Evolutionary conservation across 1,284 basidiomycete genomes (phyloP), one percentile per base, ranked within the genome.

Genomic region (Polyporus tsugae): DNA sequence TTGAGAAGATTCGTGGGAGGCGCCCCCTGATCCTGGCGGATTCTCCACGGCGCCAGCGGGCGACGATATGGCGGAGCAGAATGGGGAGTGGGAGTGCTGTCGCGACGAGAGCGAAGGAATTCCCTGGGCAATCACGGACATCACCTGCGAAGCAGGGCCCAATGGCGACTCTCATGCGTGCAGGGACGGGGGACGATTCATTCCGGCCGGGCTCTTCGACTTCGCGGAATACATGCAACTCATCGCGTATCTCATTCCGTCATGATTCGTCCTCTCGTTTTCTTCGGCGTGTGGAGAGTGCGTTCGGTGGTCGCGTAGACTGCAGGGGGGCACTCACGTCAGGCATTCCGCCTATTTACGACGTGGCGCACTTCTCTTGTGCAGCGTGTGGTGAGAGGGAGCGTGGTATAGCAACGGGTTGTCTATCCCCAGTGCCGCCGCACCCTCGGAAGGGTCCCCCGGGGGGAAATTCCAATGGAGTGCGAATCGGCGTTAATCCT

Each of bases 51-150:
- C 44, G 66, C 64, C 58, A 49, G 33, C 33, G 29, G 10, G 36
- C 33, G 38, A 59, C 19, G 35, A 36, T 64, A 49, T 53, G 33
- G 39, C 55, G 63, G 57, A 44, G 36, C 36, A 42, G 58, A 38
- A 33, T 17, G 46, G 19, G 36, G 64, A 59, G 60, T 53, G 59
- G 36, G 59, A 39, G 62, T 15, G 19, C 55, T 4, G 33, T 36
- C 33, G 33, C 35, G 55, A 49, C 17, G 44, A 39, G 13, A 11
- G 41, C 36, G 17, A 15, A 64, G 64, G 68, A 58, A 57, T 42
- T 55, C 64, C 60, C 46, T 33, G 60, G 61, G 59, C 35, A 41
- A 60, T 72, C 70, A 72, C 68, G 61, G 59, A 63, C 61, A 58
- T 65, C 64, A 59, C 44, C 42, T 36, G 68, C 70, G 63, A 67